phyloP scores from a whole-genome alignment of 2,329 filamentous ascomycete species.

The Aspergillus luchuensis region DNA sequence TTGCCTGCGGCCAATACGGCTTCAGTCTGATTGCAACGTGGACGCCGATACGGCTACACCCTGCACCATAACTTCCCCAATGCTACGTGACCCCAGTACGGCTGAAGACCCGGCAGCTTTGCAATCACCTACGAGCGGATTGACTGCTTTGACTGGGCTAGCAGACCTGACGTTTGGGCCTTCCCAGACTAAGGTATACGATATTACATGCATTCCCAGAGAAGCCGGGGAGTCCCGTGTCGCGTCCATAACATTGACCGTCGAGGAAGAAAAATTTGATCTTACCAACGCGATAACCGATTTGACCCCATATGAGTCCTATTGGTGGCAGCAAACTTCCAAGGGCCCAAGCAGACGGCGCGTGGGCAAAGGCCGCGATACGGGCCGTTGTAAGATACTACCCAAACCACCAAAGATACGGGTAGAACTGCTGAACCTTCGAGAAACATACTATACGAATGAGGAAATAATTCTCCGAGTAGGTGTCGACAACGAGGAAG shows the following conservation, averaged over 20 bases:
- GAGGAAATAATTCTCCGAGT: conserved; percentile 71
- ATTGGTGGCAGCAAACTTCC: conserved; percentile 47
- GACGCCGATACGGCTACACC: conserved; percentile 23
- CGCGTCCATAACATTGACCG: conserved; percentile 61
- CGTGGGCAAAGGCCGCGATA: conserved; percentile 50
- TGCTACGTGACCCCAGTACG: conserved; percentile 37
- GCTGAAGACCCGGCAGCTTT: conserved; percentile 30
- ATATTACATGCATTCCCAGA: conserved; percentile 71
- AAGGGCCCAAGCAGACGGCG: conserved; percentile 39
- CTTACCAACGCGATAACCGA: conserved; percentile 65
- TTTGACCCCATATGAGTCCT: conserved; percentile 33
- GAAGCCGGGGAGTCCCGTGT: conserved; percentile 79
- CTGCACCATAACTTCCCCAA: conserved; percentile 35
- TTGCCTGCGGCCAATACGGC: conserved; percentile 45
- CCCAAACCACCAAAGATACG: conserved; percentile 92
- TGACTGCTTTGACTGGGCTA: conserved; percentile 54
- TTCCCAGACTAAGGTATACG: conserved; percentile 69
- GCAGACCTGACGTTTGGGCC: conserved; percentile 68
- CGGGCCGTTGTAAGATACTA: conserved; percentile 67
- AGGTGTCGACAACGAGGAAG: conserved; percentile 78
- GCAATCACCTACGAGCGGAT: conserved; percentile 37
- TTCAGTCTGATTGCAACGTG: conserved; percentile 38
- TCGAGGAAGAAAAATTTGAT: conserved; percentile 67
- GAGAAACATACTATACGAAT: conserved; percentile 79
- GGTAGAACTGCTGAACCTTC: conserved; percentile 64